Conservation (phyloP, 2,329 filamentous ascomycete genomes). For the Dendrostoma leiphaemia region DNA sequence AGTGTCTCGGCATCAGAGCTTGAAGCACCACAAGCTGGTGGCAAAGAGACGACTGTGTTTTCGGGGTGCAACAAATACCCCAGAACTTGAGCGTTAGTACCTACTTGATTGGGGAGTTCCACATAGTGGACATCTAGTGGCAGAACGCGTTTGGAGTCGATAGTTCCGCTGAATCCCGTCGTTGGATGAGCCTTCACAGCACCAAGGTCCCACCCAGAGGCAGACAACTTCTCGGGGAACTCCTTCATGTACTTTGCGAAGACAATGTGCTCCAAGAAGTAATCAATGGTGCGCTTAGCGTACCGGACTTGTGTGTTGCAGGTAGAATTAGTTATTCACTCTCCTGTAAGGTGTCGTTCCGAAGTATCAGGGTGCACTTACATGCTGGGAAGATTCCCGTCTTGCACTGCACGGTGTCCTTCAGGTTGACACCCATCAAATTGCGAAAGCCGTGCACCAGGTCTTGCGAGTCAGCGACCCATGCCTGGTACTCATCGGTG, state of each 20-base stretch:
- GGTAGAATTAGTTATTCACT: neutral
- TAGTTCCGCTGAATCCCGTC: slow-evolving; percentile 70
- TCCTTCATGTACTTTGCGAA: slow-evolving; percentile 63
- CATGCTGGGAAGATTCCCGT: slow-evolving; percentile 46
- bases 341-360: neutral
- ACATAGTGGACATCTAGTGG: slow-evolving; percentile 55
- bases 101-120: slow-evolving; percentile 51
- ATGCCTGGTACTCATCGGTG: slow-evolving; percentile 46
- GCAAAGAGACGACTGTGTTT: slow-evolving; percentile 40
- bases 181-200: slow-evolving; percentile 44
- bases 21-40: slow-evolving; percentile 1
- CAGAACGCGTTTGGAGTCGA: slow-evolving; percentile 58
- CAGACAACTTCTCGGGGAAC: slow-evolving; percentile 61
- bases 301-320: slow-evolving; percentile 36
- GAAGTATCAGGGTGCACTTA: neutral
- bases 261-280: slow-evolving; percentile 56
- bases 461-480: slow-evolving; percentile 36
- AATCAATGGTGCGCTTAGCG: slow-evolving; percentile 58
- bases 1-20: slow-evolving; percentile 38
- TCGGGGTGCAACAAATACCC: slow-evolving; percentile 53
- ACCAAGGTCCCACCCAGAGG: slow-evolving; percentile 67
- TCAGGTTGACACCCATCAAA: slow-evolving; percentile 54
- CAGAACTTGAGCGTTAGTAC: slow-evolving; percentile 68
- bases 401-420: slow-evolving; percentile 49
- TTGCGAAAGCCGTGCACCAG: slow-evolving; percentile 37